Conservation (phyloP, 495 filamentous ascomycete species). For the Penicillium goetzii region DNA sequence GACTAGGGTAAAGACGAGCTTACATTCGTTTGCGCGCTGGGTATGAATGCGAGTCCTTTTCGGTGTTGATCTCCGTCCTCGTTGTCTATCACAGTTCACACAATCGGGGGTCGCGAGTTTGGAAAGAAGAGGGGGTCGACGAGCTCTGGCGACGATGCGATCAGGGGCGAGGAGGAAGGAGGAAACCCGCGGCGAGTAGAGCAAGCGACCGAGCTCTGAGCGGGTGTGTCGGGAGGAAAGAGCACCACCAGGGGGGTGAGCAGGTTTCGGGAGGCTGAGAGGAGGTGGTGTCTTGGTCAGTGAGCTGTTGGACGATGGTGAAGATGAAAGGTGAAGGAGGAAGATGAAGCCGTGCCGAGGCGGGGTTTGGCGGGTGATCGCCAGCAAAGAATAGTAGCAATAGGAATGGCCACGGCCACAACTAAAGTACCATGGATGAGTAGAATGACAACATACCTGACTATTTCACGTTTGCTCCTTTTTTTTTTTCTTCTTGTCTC, state of each 20-base stretch:
- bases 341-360: conserved; percentile 15
- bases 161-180: conserved; percentile 3
- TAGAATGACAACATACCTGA: background rate
- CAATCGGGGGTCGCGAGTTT: background rate
- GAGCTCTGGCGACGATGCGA: conserved; percentile 4
- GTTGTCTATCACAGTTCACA: background rate
- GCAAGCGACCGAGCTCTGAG: conserved; percentile 2
- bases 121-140: conserved; percentile 6
- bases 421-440: background rate
- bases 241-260: background rate
- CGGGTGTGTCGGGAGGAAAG: conserved; percentile 9
- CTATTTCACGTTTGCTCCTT: background rate
- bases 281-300: conserved; percentile 2
- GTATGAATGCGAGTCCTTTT: conserved; percentile 5
- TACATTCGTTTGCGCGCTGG: conserved; percentile 27
- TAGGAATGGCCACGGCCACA: background rate
- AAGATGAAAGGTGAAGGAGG: conserved; percentile 1
- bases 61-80: background rate
- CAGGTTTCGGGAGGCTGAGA: conserved; percentile 16
- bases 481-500: background rate
- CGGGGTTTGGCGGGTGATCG: conserved; percentile 11
- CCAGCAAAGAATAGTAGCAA: background rate
- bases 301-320: conserved; percentile 9
- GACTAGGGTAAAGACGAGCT: conserved; percentile 14
- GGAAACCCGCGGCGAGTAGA: background rate